Evolutionary conservation across 305 asterid species (phyloP), one percentile per base, ranked within the genome.

Genomic region (Rubia peregrina): DNA sequence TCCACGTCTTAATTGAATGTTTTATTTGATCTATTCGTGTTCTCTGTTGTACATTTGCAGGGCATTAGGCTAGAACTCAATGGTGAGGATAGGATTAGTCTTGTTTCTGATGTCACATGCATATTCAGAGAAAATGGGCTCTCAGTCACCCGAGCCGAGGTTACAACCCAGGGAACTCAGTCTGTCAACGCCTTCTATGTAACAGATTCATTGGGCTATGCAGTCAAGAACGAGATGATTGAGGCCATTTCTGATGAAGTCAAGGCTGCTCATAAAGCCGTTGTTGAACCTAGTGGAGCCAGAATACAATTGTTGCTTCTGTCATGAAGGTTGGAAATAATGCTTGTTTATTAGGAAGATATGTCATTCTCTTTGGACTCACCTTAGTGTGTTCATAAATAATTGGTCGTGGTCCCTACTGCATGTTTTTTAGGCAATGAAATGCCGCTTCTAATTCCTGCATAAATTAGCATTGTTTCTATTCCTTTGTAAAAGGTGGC

Each of bases 61-160:
- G 98, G 98, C 61, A 81, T 90, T 75, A 79, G 89, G 43, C 82
- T 93, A 67, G 97, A 93, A 71, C 14, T 93, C 19, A 83, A 95
- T 59, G 76, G 86, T 6, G 90, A 90, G 9, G 97, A 93, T 71
- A 80, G 94, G 75, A 82, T 82, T 0, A 97, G 97, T 3, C 90
- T 93, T 69, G 85, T 93, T 6, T 84, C 96, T 0, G 95, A 90
- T 24, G 94, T 86, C 4, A 92, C 96, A 19, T 93, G 98, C 22
- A 86, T 92, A 82, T 89, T 92, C 48, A 80, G 98, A 62, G 97
- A 90, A 79, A 83, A 90, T 6, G 96, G 98, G 40, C 88, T 93
- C 6, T 90, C 95, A 0, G 94, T 93, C 13, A 83, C 85, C 30
- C 78, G 84, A 42, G 98, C 96, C 1, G 96, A 92, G 88, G 98